Evolutionary conservation across 176 grass and related monocot species (phyloP), one percentile per base, ranked within the genome.

Genomic region (Musa beccarii): DNA sequence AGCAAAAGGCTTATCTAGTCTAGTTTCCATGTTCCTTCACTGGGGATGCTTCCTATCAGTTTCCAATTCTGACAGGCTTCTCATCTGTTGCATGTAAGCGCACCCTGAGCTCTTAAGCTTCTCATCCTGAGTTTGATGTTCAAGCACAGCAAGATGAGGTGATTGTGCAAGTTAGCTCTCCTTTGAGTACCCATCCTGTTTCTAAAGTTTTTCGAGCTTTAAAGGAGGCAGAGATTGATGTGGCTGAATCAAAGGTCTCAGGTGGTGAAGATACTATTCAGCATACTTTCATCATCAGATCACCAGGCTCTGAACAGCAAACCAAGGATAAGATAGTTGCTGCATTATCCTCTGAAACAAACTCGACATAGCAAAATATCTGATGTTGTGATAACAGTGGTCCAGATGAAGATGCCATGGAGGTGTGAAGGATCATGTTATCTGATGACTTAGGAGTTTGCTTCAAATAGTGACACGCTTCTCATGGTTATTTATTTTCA

Each of bases 261-360:
- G 69, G 69, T 19, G 69, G 19, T 2, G 69, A 71, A 2, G 69
- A 71, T 10, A 71, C 17, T 22, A 71, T 71, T 49, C 69, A 52
- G 76, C 94, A 97, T 74, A 88, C 90, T 29, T 87, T 97, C 53
- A 81, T 90, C 49, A 88, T 97, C 73, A 90, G 87, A 53, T 90
- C 87, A 12, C 87, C 94, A 50, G 90, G 85, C n/a, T 64, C 84
- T 4, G 94, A 91, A 73, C 82, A 87, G 61, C 85, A 97, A 86
- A 97, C 82, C 2, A 97, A 89, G 56, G 94, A 91, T 63, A 93
- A 97, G 76, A 74, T 97, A 68, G 77, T 93, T 8, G 71, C 90
- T 0, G 85, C 86, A 0, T 75, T 97, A 85, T 97, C 88, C 25
- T 81, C 62, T 15, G 82, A 68, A 19, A 90, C 83, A 82, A 92